phyloP scores from a whole-genome alignment of 306 rosid species.

The Delonix regia region DNA sequence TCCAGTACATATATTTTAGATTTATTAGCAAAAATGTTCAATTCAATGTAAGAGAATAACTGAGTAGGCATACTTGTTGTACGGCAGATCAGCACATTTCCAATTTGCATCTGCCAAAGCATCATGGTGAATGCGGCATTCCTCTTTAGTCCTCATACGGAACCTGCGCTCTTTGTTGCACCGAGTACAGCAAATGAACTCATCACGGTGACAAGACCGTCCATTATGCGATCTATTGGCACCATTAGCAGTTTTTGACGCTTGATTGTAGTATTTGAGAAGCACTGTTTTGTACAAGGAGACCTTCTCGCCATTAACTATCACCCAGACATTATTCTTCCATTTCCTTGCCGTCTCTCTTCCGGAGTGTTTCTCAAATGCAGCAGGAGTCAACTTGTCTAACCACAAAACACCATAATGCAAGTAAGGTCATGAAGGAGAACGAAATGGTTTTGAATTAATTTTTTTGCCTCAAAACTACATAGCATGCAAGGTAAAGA shows the following conservation, averaged over 20 bases:
- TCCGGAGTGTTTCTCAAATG: constrained; percentile 99
- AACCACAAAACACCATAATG: constrained; percentile 29
- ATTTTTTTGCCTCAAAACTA: constrained; percentile 1
- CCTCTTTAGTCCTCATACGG: constrained; percentile 88
- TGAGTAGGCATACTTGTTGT: constrained; percentile 78
- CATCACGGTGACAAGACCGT: constrained; percentile 82
- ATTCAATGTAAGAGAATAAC: neutral
- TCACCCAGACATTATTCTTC: constrained; percentile 96
- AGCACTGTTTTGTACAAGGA: constrained; percentile 80
- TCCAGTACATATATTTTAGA: neutral
- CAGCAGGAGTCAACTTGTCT: constrained; percentile 90
- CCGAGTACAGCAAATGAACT: constrained; percentile 72
- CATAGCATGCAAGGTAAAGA: constrained; percentile 21
- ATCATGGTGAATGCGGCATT: constrained; percentile 88
- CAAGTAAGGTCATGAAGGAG: constrained; percentile 30
- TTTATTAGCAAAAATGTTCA: neutral
- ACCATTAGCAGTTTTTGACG: constrained; percentile 65
- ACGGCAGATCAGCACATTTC: constrained; percentile 85
- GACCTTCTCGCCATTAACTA: constrained; percentile 88
- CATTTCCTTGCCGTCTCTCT: constrained; percentile 96
- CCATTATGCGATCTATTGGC: constrained; percentile 73
- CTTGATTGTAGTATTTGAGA: constrained; percentile 90
- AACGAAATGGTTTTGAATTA: neutral
- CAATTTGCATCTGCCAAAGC: constrained; percentile 79
- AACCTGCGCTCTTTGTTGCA: constrained; percentile 94